Evolutionary conservation across 371 early-diverging fungal genomes (phyloP), one percentile per base, ranked within the genome.

Genomic region (Apophysomyces ossiformis): DNA sequence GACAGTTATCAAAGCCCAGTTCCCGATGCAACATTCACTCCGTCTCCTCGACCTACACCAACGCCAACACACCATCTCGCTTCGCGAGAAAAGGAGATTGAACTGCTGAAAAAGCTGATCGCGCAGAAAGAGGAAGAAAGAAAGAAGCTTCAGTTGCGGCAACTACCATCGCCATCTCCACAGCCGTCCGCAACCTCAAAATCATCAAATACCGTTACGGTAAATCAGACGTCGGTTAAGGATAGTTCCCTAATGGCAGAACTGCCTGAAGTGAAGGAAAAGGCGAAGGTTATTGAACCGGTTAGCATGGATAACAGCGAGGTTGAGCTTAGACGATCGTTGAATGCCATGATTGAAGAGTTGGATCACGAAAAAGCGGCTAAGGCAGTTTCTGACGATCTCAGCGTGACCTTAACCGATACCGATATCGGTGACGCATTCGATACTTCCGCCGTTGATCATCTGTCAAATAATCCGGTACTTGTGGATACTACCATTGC

Each of bases 271-370:
- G 11, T 16, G 7, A 50, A 50, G 11, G 21, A 0, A 21, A 16
- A 16, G 1, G 21, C 54, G 9, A 50, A 50, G 21, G 8, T 50
- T 9, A 11, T 21, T n/a, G 54, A 50, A 21, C 9, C n/a, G 1
- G 9, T 21, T 26, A 50, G 58, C 18, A 15, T 12, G 7, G 36
- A 37, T 12, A 43, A 57, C 15, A 44, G 45, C 57, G 64, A 38
- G 38, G 41, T 12, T 32, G 66, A 65, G 35, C n/a, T 65, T 39
- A 47, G 60, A 12, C 66, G 46, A 37, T 65, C 66, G 0, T 45
- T 65, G 15, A 58, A 65, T 38, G 66, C 66, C 7, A 44, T 65
- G 60, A 56, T 32, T 15, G 54, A 59, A 16, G 60, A 60, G 37
- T 59, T 65, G 4, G 59, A 65, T 32, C 60, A 65, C 11, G 60